phyloP scores from a whole-genome alignment of 1,284 basidiomycete genomes.

The Apiotrichum mycotoxinovorans region DNA sequence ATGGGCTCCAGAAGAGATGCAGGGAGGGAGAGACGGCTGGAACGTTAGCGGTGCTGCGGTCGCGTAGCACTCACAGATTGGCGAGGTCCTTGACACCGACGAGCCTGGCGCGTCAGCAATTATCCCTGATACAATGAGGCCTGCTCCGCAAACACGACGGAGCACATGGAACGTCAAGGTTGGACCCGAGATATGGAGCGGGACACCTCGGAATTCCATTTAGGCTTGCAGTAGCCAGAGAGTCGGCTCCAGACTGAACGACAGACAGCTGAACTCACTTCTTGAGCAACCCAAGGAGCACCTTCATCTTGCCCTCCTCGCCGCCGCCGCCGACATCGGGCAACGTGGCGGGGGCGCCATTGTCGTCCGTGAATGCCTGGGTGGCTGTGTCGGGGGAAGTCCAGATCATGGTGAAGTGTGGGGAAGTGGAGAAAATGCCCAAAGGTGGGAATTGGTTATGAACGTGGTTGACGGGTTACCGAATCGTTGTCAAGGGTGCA shows the following conservation, averaged over 20 bases:
- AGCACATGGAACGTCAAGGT: too few species aligned
- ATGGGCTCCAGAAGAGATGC: conserved; percentile 85
- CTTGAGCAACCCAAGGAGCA: conserved; percentile 81
- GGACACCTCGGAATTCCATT: too few species aligned
- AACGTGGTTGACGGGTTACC: too few species aligned
- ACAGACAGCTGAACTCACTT: conserved; percentile 60
- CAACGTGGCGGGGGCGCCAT: conserved; percentile 57
- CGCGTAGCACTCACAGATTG: conserved; percentile 64
- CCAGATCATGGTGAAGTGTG: background rate
- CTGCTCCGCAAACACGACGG: too few species aligned
- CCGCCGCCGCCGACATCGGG: conserved; percentile 69
- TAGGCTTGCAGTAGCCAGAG: too few species aligned
- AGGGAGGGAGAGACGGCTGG: conserved; percentile 79
- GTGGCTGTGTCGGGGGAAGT: conserved; percentile 18
- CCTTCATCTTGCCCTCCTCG: conserved; percentile 84
- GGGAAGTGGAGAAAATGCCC: background rate
- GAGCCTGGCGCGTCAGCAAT: conserved; percentile 27
- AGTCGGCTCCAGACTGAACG: too few species aligned
- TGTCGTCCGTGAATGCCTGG: conserved; percentile 44
- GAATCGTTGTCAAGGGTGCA: too few species aligned
- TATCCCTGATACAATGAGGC: background rate
- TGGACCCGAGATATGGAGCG: too few species aligned
- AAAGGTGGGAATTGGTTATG: too few species aligned
- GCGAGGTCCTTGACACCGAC: conserved; percentile 81
- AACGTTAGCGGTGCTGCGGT: background rate